These are phyloP conservation scores for Pseudopyrenochaeta lycopersici DNA, from an alignment of 2,329 filamentous ascomycete genomes.

Conservation along the genomic window DNA sequence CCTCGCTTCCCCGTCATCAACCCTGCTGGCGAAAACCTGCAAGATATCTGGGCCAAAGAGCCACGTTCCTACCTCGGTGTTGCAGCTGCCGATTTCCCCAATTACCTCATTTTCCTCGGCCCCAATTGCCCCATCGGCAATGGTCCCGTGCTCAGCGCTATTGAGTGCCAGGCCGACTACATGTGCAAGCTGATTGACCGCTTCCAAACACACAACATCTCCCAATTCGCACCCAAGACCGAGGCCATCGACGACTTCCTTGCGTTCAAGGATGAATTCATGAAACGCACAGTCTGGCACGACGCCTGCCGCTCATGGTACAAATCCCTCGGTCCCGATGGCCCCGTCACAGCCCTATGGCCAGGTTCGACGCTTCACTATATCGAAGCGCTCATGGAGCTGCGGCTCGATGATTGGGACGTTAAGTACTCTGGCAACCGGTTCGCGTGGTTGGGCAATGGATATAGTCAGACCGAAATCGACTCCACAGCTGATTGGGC, in stretches of 20 bases:
- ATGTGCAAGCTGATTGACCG: conserved; percentile 61
- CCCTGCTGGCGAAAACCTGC: conserved; percentile 51
- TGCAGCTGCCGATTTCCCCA: conserved; percentile 58
- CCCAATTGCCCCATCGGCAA: conserved; percentile 55
- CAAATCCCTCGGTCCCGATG: conserved; percentile 43
- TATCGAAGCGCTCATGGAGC: conserved; percentile 57
- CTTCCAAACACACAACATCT: conserved; percentile 59
- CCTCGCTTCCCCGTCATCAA: conserved; percentile 58
- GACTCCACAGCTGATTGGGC: conserved; percentile 48
- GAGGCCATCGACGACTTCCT: conserved; percentile 62
- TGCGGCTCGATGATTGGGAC: conserved; percentile 59
- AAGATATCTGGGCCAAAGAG: conserved; percentile 54
- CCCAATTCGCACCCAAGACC: conserved; percentile 54
- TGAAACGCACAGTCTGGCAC: conserved; percentile 57
- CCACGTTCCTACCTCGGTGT: conserved; percentile 57
- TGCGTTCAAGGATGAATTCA: conserved; percentile 56
- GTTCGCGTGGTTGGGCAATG: conserved; percentile 52
- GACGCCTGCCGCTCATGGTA: conserved; percentile 58
- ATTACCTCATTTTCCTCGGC: conserved; percentile 55
- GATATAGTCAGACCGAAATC: conserved; percentile 45
- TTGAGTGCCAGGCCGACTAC: conserved; percentile 60
- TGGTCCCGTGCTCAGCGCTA: conserved; percentile 53
- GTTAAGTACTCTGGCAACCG: conserved; percentile 50
- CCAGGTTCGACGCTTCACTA: conserved; percentile 60
- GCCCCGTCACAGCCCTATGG: conserved; percentile 53